phyloP scores from a whole-genome alignment of 1,284 basidiomycete species.

The Somion occarium region DNA sequence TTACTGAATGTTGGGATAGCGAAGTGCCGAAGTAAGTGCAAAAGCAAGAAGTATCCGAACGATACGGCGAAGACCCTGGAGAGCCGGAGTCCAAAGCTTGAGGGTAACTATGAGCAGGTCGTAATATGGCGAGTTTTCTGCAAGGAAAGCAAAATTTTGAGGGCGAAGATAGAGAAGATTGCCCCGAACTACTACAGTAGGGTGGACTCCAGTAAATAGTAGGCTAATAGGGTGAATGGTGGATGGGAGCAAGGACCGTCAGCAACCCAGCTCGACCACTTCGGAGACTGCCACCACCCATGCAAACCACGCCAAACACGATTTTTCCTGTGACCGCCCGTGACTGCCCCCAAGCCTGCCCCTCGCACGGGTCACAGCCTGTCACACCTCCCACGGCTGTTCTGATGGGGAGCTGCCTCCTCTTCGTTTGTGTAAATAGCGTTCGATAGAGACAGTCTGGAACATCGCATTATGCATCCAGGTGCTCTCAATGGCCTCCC shows the following conservation, averaged over 20 bases:
- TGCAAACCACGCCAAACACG: slow-evolving; percentile 37
- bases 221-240: slow-evolving; percentile 43
- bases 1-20: slow-evolving; percentile 51
- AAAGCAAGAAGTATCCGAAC: slow-evolving; percentile 26
- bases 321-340: neutral
- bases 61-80: slow-evolving; percentile 26
- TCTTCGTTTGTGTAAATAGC: neutral
- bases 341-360: neutral
- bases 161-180: slow-evolving; percentile 35
- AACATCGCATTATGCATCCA: too few species aligned
- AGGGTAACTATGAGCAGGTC: slow-evolving; percentile 46
- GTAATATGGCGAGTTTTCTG: slow-evolving; percentile 32
- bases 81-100: slow-evolving; percentile 30
- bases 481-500: too few species aligned
- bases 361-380: neutral
- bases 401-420: neutral
- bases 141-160: slow-evolving; percentile 32
- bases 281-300: slow-evolving; percentile 11
- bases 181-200: slow-evolving; percentile 36
- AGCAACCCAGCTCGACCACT: slow-evolving; percentile 18
- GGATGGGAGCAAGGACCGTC: slow-evolving; percentile 36
- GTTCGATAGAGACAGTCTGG: neutral
- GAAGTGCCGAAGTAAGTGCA: slow-evolving; percentile 23
- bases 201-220: slow-evolving; percentile 37
- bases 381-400: slow-evolving; percentile 1